A percentile compares a stretch with the other conserved stretches of the same genome.
Conservation (phyloP, 2,329 filamentous ascomycete genomes). For the Aspergillus spinulosporus region DNA sequence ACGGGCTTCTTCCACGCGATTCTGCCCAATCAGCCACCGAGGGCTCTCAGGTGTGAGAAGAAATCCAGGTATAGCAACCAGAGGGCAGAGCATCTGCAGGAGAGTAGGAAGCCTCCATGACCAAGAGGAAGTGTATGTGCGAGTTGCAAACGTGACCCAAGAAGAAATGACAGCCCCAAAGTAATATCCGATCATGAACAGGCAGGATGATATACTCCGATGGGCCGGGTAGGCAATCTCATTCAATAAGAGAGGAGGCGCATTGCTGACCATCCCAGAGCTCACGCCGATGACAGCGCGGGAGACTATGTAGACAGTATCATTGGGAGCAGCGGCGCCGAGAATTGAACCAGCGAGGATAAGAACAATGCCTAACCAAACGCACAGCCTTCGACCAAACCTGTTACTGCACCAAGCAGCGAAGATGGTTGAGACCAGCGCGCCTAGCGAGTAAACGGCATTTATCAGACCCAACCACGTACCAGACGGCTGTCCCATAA, state of each 20-base stretch:
- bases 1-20: conserved; percentile 21
- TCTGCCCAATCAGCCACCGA: conserved; percentile 23
- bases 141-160: conserved; percentile 30
- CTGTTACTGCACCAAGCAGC: conserved; percentile 37
- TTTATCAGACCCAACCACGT: conserved; percentile 35
- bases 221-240: conserved; percentile 49
- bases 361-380: conserved; percentile 32
- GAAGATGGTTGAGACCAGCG: conserved; percentile 28
- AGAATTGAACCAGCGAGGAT: conserved; percentile 27
- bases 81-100: conserved; percentile 21
- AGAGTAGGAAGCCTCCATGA: conserved; percentile 28
- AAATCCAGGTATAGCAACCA: conserved; percentile 22
- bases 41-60: conserved; percentile 25
- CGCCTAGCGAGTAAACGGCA: conserved; percentile 32
- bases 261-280: conserved; percentile 34
- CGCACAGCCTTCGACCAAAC: conserved; percentile 35
- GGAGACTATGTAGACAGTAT: conserved; percentile 35
- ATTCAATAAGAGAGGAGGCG: conserved; percentile 43
- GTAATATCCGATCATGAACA: conserved; percentile 42
- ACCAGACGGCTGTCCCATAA: conserved; percentile 31
- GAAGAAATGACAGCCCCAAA: conserved; percentile 29
- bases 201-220: conserved; percentile 34
- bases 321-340: conserved; percentile 24
- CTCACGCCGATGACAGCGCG: conserved; percentile 41
- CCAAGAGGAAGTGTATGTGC: conserved; percentile 23